Base-by-base conservation (phyloP, 192 early-diverging fungal genomes). In the Allomyces macrogynus region DNA sequence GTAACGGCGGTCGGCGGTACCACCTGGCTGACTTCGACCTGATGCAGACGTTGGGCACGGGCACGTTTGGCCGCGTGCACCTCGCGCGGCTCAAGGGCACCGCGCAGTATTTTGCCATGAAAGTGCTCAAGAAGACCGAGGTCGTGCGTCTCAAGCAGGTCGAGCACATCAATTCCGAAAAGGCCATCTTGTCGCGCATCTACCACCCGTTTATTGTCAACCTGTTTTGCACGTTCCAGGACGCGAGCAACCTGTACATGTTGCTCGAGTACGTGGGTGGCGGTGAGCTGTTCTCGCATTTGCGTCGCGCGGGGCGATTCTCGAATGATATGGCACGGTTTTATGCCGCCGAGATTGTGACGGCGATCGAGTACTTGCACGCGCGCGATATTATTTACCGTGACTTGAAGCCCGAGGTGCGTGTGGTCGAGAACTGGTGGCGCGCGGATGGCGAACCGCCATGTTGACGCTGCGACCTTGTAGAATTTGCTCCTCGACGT, bases 1-100 rank as follows among this genome's bases (percentile, higher is more conserved):
- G 16, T 1, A 57, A n/a, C 12, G 49, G 20, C 3, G 49, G 49
- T 1, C 49, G 16, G 49, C 49, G 49, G 16, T 57, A 57, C 49
- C 49, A 20, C 16, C 49, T 57, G 16, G 20, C 49, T 16, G 49
- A 57, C 16, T 57, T 57, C 5, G 49, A 57, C 3, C 20, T 57
- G 49, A 14, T 57, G 49, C 16, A 57, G 20, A 57, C 49, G 49
- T 10, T 57, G n/a, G 25, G 94, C 24, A 97, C 94, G 10, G 94
- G 94, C 57, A 97, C 94, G 44, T 97, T 97, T 77, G 94, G 92
- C 4, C 78, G 95, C 32, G 95, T 98, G 14, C 93, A 92, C 72
- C 80, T 98, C 43, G 81, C 87, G 27, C 84, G 86, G 70, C 89
- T 85, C 72, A 76, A 74, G 67, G 66, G 75, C 20, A 81, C 80